A percentile compares a stretch with the other conserved stretches of the same genome.
Evolutionary conservation across 2,329 filamentous ascomycete genomes (phyloP).

Genomic region (Tolypocladium endophyticum): DNA sequence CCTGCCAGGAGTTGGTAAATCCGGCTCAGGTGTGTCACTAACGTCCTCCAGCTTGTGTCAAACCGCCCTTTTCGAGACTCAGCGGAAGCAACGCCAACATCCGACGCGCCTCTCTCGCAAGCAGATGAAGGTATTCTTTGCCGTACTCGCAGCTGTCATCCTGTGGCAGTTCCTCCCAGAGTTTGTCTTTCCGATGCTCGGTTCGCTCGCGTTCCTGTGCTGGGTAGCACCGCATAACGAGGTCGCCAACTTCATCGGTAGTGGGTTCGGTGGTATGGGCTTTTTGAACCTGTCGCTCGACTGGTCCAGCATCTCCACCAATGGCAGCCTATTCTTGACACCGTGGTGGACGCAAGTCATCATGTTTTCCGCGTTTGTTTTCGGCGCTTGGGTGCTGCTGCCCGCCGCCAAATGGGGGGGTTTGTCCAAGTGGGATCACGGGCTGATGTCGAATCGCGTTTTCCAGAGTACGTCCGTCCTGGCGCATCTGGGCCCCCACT

Average conservation of each 20-base stretch:
- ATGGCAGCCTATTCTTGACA: constrained; percentile 40
- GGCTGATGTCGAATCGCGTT: constrained; percentile 48
- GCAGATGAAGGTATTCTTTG: constrained; percentile 48
- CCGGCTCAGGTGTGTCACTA: not conserved
- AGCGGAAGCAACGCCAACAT: constrained; percentile 38
- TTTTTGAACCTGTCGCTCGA: constrained; percentile 49
- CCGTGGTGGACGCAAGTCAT: constrained; percentile 51
- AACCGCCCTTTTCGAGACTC: constrained; percentile 48
- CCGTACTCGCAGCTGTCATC: constrained; percentile 38
- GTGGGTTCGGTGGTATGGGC: constrained; percentile 51
- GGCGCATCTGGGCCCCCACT: not conserved
- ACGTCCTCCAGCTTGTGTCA: constrained; percentile 29
- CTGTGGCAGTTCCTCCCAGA: constrained; percentile 54
- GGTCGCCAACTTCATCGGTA: constrained; percentile 49
- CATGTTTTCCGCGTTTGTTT: constrained; percentile 41
- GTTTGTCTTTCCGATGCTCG: constrained; percentile 48
- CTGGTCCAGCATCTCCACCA: constrained; percentile 49
- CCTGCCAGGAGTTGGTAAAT: not conserved
- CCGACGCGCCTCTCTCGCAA: constrained; percentile 37
- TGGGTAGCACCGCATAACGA: constrained; percentile 50
- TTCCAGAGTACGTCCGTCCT: constrained; percentile 23
- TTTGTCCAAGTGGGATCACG: constrained; percentile 38
- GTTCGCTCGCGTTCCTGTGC: constrained; percentile 50
- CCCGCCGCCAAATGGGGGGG: constrained; percentile 49
- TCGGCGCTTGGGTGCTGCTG: constrained; percentile 47